phyloP scores from a whole-genome alignment of 768 basidiomycete species.

The Phaeolepiota aurea region DNA sequence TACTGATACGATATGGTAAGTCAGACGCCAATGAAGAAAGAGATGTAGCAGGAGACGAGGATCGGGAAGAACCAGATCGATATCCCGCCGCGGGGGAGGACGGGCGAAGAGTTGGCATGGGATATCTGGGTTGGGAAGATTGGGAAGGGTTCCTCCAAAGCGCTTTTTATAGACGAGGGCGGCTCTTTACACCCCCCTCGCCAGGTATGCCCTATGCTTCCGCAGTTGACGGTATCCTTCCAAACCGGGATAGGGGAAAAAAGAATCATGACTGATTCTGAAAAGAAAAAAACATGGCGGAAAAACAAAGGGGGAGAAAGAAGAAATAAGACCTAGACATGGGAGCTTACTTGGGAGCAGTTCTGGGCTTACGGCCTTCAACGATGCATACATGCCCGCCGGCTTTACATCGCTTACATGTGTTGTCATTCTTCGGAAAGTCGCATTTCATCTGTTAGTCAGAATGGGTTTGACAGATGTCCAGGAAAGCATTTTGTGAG shows the following conservation, averaged over 20 bases:
- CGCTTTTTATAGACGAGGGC: not conserved
- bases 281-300: slow-evolving; percentile 2
- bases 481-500: slow-evolving; percentile 1
- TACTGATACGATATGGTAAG: slow-evolving; percentile 43
- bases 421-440: slow-evolving; percentile 62
- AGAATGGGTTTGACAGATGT: slow-evolving; percentile 1
- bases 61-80: not conserved
- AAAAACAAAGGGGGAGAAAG: slow-evolving; percentile 5
- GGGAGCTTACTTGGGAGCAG: slow-evolving; percentile 70
- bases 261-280: not conserved
- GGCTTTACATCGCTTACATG: slow-evolving; percentile 70
- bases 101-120: slow-evolving; percentile 3
- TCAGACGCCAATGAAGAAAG: slow-evolving; percentile 18
- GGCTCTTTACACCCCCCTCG: no score
- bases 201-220: slow-evolving; percentile 1
- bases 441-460: slow-evolving; percentile 76
- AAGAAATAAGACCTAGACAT: slow-evolving; percentile 10
- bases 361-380: slow-evolving; percentile 73
- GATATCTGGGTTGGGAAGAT: not conserved
- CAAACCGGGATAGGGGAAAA: not conserved
- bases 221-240: slow-evolving; percentile 1
- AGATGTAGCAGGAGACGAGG: slow-evolving; percentile 6
- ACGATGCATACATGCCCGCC: slow-evolving; percentile 76
- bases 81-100: slow-evolving; percentile 3
- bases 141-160: not conserved